Conservation (phyloP, 2,329 filamentous ascomycete species). For the Colletotrichum shisoi region DNA sequence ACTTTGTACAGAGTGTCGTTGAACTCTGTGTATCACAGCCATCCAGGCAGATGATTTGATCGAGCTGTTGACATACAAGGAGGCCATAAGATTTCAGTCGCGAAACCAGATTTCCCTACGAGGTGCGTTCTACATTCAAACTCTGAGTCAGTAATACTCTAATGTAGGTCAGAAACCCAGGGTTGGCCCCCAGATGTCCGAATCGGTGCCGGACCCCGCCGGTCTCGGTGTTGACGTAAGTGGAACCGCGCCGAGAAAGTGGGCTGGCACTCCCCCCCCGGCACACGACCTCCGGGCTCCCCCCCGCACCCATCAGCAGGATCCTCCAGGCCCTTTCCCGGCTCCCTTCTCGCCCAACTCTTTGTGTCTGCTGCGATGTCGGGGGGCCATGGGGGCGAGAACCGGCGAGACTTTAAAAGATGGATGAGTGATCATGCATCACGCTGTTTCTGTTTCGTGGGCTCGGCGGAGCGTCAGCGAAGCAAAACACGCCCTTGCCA, state of each 20-base stretch:
- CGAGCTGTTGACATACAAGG: neutral
- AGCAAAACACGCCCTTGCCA: constrained; percentile 7
- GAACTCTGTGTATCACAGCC: neutral
- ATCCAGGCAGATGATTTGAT: neutral
- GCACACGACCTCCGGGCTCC: constrained; percentile 20
- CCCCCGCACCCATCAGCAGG: neutral
- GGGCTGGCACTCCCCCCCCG: constrained; percentile 3
- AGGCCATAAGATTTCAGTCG: constrained; percentile 7
- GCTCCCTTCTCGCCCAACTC: neutral
- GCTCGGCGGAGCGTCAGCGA: constrained; percentile 9
- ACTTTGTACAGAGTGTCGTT: neutral
- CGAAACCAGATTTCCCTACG: neutral
- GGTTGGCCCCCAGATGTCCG: constrained; percentile 16
- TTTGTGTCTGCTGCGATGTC: constrained; percentile 22
- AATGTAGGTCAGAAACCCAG: neutral
- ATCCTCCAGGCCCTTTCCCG: neutral
- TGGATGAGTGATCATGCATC: constrained; percentile 21
- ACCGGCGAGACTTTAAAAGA: neutral
- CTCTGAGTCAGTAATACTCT: neutral
- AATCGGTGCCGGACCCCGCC: constrained; percentile 24
- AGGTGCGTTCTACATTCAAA: neutral
- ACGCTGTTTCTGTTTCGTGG: constrained; percentile 13
- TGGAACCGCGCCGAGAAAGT: constrained; percentile 33
- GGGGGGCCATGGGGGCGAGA: neutral
- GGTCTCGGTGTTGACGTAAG: constrained; percentile 14